These are phyloP conservation scores for Ballota nigra DNA, from an alignment of 257 asterid species.

Conservation along the genomic window DNA sequence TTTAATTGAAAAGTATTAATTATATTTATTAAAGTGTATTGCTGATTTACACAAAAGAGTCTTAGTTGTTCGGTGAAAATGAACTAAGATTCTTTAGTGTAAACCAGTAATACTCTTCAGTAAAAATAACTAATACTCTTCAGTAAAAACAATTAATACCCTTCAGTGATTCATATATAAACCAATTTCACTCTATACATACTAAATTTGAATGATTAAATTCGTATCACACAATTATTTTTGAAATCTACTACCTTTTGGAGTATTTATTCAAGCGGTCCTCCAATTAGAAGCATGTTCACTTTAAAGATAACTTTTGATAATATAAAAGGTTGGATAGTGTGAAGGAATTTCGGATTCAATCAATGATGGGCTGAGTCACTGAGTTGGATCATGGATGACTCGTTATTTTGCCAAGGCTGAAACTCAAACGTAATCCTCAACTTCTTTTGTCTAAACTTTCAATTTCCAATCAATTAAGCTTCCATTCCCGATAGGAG, in stretches of 20 bases:
- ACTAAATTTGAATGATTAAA: too few relatives aligned
- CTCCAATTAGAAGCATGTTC: background rate
- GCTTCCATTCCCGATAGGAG: background rate
- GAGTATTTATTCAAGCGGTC: background rate
- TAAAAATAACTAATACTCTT: too few relatives aligned
- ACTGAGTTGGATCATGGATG: background rate
- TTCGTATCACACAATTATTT: too few relatives aligned
- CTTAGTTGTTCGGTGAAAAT: too few relatives aligned
- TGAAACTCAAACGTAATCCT: constrained; percentile 1
- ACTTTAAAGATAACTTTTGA: background rate
- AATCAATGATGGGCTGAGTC: background rate
- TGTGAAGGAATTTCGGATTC: background rate
- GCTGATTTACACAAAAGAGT: too few relatives aligned
- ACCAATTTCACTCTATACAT: too few relatives aligned
- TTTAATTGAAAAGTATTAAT: too few relatives aligned
- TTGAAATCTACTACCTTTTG: background rate
- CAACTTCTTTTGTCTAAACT: background rate
- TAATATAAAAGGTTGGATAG: background rate
- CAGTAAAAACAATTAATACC: too few relatives aligned
- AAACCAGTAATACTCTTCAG: too few relatives aligned
- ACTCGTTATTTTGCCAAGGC: constrained; percentile 8
- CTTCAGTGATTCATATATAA: too few relatives aligned
- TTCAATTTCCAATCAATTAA: constrained; percentile 5
- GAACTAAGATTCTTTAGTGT: too few relatives aligned
- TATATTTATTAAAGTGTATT: too few relatives aligned